Evolutionary conservation across 192 early-diverging fungal genomes (phyloP).

Genomic region (Gamsiella multidivaricata): DNA sequence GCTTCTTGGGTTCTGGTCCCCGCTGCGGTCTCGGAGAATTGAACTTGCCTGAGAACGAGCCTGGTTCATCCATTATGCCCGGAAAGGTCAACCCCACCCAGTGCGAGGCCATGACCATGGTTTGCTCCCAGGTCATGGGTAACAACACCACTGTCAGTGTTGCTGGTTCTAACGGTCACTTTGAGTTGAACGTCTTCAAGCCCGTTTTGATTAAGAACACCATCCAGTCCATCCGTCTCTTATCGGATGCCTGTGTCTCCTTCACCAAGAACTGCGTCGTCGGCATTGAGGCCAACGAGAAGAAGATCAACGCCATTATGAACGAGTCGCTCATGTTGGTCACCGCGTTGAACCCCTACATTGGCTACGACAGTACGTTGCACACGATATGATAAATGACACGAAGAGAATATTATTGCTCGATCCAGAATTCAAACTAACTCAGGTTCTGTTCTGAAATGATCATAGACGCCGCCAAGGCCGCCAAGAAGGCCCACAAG

Average conservation of each 20-base stretch:
- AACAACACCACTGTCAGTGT: slow-evolving; percentile 95
- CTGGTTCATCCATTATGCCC: slow-evolving; percentile 99
- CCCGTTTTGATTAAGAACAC: slow-evolving; percentile 99
- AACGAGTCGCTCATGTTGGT: slow-evolving; percentile 98
- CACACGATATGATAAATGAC: too few relatives aligned
- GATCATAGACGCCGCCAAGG: slow-evolving; percentile 80
- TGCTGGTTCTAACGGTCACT: slow-evolving; percentile 96
- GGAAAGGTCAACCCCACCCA: slow-evolving; percentile 99
- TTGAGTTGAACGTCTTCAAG: slow-evolving; percentile 99
- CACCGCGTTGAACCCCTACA: slow-evolving; percentile 97
- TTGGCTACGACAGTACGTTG: slow-evolving; percentile 70
- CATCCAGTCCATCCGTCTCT: slow-evolving; percentile 90
- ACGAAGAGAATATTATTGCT: too few relatives aligned
- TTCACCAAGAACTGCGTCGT: slow-evolving; percentile 97
- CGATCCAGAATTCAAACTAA: too few relatives aligned
- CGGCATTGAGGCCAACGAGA: slow-evolving; percentile 94
- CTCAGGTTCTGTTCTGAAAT: too few relatives aligned
- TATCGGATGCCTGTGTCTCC: slow-evolving; percentile 87
- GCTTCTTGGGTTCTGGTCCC: slow-evolving; percentile 88
- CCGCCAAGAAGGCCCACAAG: slow-evolving; percentile 98
- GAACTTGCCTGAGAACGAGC: slow-evolving; percentile 97
- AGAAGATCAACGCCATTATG: slow-evolving; percentile 87
- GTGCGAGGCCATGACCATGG: slow-evolving; percentile 99
- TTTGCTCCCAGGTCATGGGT: slow-evolving; percentile 98
- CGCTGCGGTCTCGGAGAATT: slow-evolving; percentile 98